phyloP scores from a whole-genome alignment of 2,329 filamentous ascomycete species.

The Colletotrichum sp. region DNA sequence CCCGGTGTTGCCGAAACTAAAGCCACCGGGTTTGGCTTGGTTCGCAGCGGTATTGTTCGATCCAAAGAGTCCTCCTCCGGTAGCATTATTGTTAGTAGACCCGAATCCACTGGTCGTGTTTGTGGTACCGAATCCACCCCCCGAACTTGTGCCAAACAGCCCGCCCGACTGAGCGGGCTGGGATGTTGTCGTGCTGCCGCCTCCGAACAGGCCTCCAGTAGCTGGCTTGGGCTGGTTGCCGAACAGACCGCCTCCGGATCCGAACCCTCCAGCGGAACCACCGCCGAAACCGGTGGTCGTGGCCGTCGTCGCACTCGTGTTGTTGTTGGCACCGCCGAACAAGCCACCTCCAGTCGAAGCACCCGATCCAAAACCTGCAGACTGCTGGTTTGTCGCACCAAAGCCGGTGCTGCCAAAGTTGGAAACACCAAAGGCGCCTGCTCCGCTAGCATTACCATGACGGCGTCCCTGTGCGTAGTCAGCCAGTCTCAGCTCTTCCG shows the following conservation, averaged over 20 bases:
- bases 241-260: slow-evolving; percentile 45
- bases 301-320: slow-evolving; percentile 10
- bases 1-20: slow-evolving; percentile 48
- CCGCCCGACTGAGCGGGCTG: slow-evolving; percentile 22
- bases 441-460: slow-evolving; percentile 81
- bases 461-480: slow-evolving; percentile 90
- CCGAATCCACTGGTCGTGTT: slow-evolving; percentile 32
- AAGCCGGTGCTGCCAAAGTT: slow-evolving; percentile 55
- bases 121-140: slow-evolving; percentile 18
- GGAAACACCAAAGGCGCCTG: slow-evolving; percentile 81
- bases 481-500: slow-evolving; percentile 81
- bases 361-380: slow-evolving; percentile 45
- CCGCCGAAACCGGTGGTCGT: slow-evolving; percentile 22
- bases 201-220: slow-evolving; percentile 13
- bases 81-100: slow-evolving; percentile 27
- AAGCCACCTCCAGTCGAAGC: slow-evolving; percentile 37
- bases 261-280: slow-evolving; percentile 41
- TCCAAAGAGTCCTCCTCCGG: slow-evolving; percentile 20
- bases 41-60: slow-evolving; percentile 26
- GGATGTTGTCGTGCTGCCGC: slow-evolving; percentile 9
- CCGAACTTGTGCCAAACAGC: slow-evolving; percentile 28
- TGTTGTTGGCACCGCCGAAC: slow-evolving; percentile 39
- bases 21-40: slow-evolving; percentile 43
- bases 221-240: slow-evolving; percentile 32
- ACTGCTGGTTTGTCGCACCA: slow-evolving; percentile 43